Percentiles rank a stretch among this genome's conserved stretches.
Conservation (phyloP, 106 monocot species). For the Dendrobium chrysotoxum region DNA sequence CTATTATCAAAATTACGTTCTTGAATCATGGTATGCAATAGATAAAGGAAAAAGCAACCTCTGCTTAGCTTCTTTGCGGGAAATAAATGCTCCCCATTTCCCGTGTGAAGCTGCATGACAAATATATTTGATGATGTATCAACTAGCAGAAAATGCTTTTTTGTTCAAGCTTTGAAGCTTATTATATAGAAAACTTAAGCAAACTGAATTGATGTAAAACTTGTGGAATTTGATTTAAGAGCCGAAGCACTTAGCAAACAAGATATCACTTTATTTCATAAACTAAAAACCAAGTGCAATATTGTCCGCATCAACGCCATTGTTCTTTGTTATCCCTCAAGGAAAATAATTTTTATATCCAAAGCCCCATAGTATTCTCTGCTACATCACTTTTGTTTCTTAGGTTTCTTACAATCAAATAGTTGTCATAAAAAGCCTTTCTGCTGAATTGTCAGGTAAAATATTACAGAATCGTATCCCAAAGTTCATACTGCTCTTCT, state of each 20-base stretch:
- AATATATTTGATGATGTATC: neutral
- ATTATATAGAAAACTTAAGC: neutral
- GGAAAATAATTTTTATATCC: neutral
- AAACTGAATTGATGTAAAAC: neutral
- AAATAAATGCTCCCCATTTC: slow-evolving; percentile 5
- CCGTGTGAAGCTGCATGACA: slow-evolving; percentile 2
- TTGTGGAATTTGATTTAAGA: neutral
- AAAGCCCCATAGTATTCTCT: neutral
- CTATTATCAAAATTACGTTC: neutral
- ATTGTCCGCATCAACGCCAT: neutral
- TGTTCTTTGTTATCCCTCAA: neutral
- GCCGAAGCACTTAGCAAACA: neutral
- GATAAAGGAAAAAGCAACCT: slow-evolving; percentile 31
- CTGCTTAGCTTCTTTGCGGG: slow-evolving; percentile 35
- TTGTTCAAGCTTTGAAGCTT: neutral
- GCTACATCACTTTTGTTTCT: neutral
- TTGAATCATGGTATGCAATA: neutral
- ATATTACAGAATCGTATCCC: too few relatives aligned
- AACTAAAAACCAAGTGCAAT: too few relatives aligned
- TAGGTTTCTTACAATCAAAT: neutral
- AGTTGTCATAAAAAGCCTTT: neutral
- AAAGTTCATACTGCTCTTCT: too few relatives aligned
- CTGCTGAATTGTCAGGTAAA: neutral
- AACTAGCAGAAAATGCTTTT: neutral
- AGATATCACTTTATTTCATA: neutral